Evolutionary conservation across 352 stramenopile species (phyloP).

Genomic region (Phytophthora sp.): DNA sequence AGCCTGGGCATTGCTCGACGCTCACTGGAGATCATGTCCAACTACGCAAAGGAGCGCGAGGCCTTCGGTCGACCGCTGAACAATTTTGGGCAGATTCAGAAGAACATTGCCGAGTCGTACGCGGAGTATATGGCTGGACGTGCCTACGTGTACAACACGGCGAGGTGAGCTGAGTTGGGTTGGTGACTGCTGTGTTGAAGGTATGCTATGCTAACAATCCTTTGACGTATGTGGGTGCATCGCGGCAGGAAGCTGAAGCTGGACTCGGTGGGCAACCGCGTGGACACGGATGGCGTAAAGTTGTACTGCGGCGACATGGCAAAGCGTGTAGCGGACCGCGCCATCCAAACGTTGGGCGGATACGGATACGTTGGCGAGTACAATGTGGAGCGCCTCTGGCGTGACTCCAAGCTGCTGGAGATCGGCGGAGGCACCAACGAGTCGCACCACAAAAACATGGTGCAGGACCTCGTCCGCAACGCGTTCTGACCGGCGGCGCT

Average conservation of each 20-base stretch:
- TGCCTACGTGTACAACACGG: slow-evolving; percentile 97
- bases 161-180: slow-evolving; percentile 54
- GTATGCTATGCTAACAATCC: background rate
- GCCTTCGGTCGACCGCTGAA: slow-evolving; percentile 96
- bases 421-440: slow-evolving; percentile 99
- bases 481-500: slow-evolving; percentile 26
- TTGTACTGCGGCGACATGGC: slow-evolving; percentile 98
- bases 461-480: slow-evolving; percentile 68
- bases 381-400: slow-evolving; percentile 97
- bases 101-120: slow-evolving; percentile 98
- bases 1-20: slow-evolving; percentile 95
- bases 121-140: slow-evolving; percentile 98
- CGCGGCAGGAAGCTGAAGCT: slow-evolving; percentile 92
- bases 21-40: slow-evolving; percentile 98
- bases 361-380: slow-evolving; percentile 99
- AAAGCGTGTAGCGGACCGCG: slow-evolving; percentile 97
- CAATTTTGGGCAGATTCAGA: slow-evolving; percentile 94
- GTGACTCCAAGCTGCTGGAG: slow-evolving; percentile 99
- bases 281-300: slow-evolving; percentile 99
- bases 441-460: slow-evolving; percentile 99
- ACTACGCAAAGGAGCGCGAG: slow-evolving; percentile 91
- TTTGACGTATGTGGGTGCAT: slow-evolving; percentile 4
- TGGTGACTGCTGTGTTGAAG: background rate
- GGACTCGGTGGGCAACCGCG: slow-evolving; percentile 93
- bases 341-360: slow-evolving; percentile 98